These are phyloP conservation scores for Cercospora nicotianae DNA, from an alignment of 2,329 filamentous ascomycete species.

Conservation along the genomic window DNA sequence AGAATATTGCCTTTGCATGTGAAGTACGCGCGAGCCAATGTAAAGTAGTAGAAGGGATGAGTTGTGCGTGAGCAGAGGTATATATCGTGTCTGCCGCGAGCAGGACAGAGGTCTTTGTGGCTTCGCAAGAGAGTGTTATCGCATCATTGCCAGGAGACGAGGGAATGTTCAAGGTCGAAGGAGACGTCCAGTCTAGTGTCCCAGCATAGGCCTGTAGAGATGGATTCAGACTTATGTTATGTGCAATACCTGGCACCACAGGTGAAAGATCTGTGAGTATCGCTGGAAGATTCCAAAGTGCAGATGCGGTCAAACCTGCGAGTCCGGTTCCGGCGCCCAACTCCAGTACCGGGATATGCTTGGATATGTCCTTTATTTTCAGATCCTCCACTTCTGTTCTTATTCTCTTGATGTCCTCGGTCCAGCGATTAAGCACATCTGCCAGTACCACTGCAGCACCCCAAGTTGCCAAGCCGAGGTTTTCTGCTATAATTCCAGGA, in stretches of 20 bases:
- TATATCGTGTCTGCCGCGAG: slow-evolving; percentile 48
- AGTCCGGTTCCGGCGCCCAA: slow-evolving; percentile 44
- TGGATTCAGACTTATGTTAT: slow-evolving; percentile 40
- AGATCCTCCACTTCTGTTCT: slow-evolving; percentile 11
- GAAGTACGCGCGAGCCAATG: slow-evolving; percentile 38
- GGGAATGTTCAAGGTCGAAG: slow-evolving; percentile 22
- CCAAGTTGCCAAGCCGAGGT: slow-evolving; percentile 43
- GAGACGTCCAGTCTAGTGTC: slow-evolving; percentile 43
- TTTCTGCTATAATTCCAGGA: slow-evolving; percentile 34
- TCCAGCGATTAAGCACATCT: slow-evolving; percentile 39
- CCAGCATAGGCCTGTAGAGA: slow-evolving; percentile 29
- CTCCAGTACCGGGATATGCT: slow-evolving; percentile 36
- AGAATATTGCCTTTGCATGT: slow-evolving; percentile 41
- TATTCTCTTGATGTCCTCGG: slow-evolving; percentile 13
- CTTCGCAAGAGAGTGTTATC: slow-evolving; percentile 10
- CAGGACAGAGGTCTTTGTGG: slow-evolving; percentile 40
- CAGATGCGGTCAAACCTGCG: slow-evolving; percentile 40
- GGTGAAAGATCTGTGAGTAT: slow-evolving; percentile 41
- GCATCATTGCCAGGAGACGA: slow-evolving; percentile 1
- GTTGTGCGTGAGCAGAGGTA: slow-evolving; percentile 43
- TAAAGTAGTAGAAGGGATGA: slow-evolving; percentile 41
- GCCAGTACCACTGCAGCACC: slow-evolving; percentile 42
- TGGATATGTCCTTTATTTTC: slow-evolving; percentile 10
- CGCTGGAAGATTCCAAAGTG: slow-evolving; percentile 34
- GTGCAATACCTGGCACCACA: slow-evolving; percentile 37